phyloP scores from a whole-genome alignment of 2,329 filamentous ascomycete genomes.

The Epichloe brachyelytri region DNA sequence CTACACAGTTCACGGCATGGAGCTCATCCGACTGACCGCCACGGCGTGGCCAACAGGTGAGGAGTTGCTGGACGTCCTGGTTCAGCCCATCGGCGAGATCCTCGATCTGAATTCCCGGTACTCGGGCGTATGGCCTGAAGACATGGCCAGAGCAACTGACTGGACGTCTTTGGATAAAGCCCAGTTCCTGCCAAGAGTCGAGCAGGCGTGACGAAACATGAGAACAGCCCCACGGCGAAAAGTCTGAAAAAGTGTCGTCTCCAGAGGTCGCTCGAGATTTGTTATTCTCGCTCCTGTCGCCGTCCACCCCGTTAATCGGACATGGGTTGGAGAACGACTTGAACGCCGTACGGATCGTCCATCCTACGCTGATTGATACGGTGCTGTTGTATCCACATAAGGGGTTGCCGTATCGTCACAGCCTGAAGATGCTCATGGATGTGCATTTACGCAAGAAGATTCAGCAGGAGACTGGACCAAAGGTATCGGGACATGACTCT shows the following conservation, averaged over 20 bases:
- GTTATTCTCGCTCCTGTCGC: slow-evolving; percentile 62
- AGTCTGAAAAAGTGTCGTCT: slow-evolving; percentile 61
- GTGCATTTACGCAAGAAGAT: slow-evolving; percentile 62
- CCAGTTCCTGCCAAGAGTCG: not conserved
- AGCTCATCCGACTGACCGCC: slow-evolving; percentile 80
- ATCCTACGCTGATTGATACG: slow-evolving; percentile 76
- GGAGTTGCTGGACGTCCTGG: slow-evolving; percentile 69
- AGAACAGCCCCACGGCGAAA: slow-evolving; percentile 12
- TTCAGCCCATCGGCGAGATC: slow-evolving; percentile 70
- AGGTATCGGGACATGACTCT: slow-evolving; percentile 66
- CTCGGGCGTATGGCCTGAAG: slow-evolving; percentile 72
- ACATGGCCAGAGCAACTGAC: slow-evolving; percentile 55
- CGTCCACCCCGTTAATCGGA: slow-evolving; percentile 72
- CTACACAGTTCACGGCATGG: slow-evolving; percentile 78
- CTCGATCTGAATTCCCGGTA: slow-evolving; percentile 87
- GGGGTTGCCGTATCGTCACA: slow-evolving; percentile 60
- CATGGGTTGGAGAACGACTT: slow-evolving; percentile 95
- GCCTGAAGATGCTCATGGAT: slow-evolving; percentile 63
- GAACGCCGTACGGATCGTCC: slow-evolving; percentile 71
- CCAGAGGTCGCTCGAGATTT: slow-evolving; percentile 63
- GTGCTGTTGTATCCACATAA: slow-evolving; percentile 72
- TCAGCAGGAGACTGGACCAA: slow-evolving; percentile 49
- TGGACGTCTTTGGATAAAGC: slow-evolving; percentile 24
- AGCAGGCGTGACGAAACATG: slow-evolving; percentile 11
- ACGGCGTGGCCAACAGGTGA: slow-evolving; percentile 73